Evolutionary conservation across 2,329 filamentous ascomycete genomes (phyloP).

Genomic region (Ophiobolus disseminans): DNA sequence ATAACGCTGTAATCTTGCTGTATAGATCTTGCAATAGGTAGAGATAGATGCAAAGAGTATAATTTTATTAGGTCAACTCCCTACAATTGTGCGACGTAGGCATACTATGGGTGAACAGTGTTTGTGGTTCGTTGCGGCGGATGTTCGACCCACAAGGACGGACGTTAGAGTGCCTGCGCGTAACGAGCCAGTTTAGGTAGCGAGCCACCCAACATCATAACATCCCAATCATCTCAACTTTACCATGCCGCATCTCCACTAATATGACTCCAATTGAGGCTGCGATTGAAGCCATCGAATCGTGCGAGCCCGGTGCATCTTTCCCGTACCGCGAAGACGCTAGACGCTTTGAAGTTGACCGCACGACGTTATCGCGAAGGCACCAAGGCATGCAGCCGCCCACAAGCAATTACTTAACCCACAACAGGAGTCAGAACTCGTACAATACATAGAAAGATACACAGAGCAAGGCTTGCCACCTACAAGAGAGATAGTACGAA

Average conservation of each 20-base stretch:
- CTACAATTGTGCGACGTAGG: no score
- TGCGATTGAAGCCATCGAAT: conserved; percentile 9
- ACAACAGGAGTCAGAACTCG: conserved; percentile 5
- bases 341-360: conserved; percentile 1
- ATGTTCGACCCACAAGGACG: no score
- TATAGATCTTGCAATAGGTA: no score
- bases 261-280: conserved; percentile 8
- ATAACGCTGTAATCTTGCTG: no score
- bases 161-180: not conserved
- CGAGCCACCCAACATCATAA: not conserved
- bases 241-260: conserved; percentile 7
- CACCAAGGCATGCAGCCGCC: not conserved
- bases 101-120: no score
- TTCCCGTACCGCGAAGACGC: conserved; percentile 7
- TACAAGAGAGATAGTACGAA: conserved; percentile 7
- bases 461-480: not conserved
- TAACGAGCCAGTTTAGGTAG: not conserved
- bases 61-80: no score
- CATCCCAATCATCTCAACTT: not conserved
- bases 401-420: conserved; percentile 1
- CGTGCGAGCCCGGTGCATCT: conserved; percentile 1
- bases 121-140: no score
- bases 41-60: no score
- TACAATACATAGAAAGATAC: conserved; percentile 2
- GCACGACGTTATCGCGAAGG: conserved; percentile 3